Base-by-base conservation (phyloP, 164 flowering plant species). In the Aristolochia fimbriata region DNA sequence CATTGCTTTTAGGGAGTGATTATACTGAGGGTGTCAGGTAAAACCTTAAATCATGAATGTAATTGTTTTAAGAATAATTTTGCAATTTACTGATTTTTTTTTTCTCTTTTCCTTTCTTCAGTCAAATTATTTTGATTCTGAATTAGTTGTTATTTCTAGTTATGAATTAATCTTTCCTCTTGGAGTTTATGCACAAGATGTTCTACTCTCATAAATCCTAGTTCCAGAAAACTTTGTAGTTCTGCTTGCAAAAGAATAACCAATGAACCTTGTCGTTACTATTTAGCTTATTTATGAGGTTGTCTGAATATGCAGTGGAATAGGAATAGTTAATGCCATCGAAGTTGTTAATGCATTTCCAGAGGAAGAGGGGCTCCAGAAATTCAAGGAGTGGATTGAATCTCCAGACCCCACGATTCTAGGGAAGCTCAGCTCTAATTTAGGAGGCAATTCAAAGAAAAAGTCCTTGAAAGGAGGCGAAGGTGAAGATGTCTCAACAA, bases 21-120 rank as follows among this genome's bases (percentile, higher is more conserved):
- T 93, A 93, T 73, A 93, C 98, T 61, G 98, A 93, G 76, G 98
- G 98, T 33, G 61, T 93, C 53, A 87, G 98, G 97, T 93, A 74
- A 75, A 55, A 60, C 50, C 21, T 6, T 14, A 51, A n/a, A 49
- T 49, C 19, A 49, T 49, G 22, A 17, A 49, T 10, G 52, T 20
- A 49, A 49, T 49, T 37, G 43, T 37, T 7, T 37, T 37, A 37
- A 37, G 52, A 16, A 49, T 49, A 3, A 49, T 49, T 15, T 49
- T 49, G 43, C 43, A 37, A 37, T 37, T 37, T 37, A 37, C 43
- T 27, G 43, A 0, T 37, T 37, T 3, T 3, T 31, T 37, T 37
- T 7, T 37, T 7, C 43, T 0, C 12, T 37, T 37, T 37, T 1
- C 12, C 11, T 37, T 37, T 37, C 11, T 1, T 37, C 43, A 2